A percentile compares a stretch with the other conserved stretches of the same genome.
These are phyloP conservation scores for Trametes cingulata DNA, from an alignment of 768 basidiomycete species.

Conservation along the genomic window DNA sequence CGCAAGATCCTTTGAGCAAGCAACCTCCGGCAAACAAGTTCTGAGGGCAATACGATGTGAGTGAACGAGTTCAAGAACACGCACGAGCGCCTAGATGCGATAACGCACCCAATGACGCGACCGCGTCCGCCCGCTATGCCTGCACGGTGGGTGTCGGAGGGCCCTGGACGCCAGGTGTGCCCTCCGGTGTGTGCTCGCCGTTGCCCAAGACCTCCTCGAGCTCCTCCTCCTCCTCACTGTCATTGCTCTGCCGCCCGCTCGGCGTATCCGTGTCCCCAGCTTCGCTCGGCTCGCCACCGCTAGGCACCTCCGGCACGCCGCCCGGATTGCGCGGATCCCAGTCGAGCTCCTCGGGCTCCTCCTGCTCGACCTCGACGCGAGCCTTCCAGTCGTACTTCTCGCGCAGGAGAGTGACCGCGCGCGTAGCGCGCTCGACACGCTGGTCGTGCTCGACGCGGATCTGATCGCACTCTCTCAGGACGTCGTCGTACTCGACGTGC, in stretches of 20 bases:
- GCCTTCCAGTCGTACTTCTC: slow-evolving; percentile 85
- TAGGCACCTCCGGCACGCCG: slow-evolving; percentile 19
- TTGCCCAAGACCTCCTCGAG: slow-evolving; percentile 33
- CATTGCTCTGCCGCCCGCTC: slow-evolving; percentile 29
- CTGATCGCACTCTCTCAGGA: slow-evolving; percentile 63
- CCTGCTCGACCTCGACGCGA: slow-evolving; percentile 75
- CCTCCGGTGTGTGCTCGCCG: slow-evolving; percentile 29
- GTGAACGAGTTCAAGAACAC: neutral
- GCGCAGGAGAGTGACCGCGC: slow-evolving; percentile 73
- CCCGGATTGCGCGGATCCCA: slow-evolving; percentile 58
- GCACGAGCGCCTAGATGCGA: slow-evolving; percentile 4
- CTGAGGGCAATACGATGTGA: too few relatives aligned
- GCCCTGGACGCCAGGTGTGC: slow-evolving; percentile 43
- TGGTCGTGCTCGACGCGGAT: slow-evolving; percentile 72
- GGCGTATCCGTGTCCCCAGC: slow-evolving; percentile 32
- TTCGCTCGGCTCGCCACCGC: slow-evolving; percentile 25
- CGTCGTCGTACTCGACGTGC: slow-evolving; percentile 51
- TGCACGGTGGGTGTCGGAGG: slow-evolving; percentile 11
- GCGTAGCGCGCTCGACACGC: slow-evolving; percentile 74
- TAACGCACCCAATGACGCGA: neutral
- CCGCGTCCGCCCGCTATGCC: too few relatives aligned
- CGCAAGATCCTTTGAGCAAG: too few relatives aligned
- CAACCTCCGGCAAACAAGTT: too few relatives aligned
- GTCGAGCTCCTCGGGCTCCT: slow-evolving; percentile 76
- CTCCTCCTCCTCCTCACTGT: slow-evolving; percentile 36